Percentiles rank a stretch among this genome's conserved stretches.
These are phyloP conservation scores for Metschnikowia lachancei DNA, from an alignment of 805 yeast genomes.

Conservation along the genomic window DNA sequence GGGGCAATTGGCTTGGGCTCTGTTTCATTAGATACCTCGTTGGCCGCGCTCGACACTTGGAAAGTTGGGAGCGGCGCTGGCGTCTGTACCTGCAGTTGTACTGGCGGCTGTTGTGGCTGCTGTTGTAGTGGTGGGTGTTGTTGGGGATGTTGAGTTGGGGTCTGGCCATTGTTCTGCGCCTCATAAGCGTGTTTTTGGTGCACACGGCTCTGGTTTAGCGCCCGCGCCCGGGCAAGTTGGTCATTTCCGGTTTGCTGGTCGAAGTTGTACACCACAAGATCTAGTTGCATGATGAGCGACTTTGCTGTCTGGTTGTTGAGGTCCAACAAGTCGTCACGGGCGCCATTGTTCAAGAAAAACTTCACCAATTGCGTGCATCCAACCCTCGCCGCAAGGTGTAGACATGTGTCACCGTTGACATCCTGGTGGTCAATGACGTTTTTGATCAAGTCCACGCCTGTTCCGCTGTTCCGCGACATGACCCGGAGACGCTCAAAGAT, in stretches of 20 bases:
- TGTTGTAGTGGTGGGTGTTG: background rate
- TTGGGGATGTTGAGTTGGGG: conserved; percentile 1
- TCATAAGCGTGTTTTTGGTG: background rate
- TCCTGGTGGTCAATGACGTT: conserved; percentile 75
- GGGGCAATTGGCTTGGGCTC: background rate
- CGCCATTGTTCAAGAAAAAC: conserved; percentile 82
- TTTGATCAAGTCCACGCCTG: conserved; percentile 54
- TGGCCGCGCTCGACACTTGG: conserved; percentile 2
- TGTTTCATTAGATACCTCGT: background rate
- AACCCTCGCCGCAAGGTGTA: conserved; percentile 69
- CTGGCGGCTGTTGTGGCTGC: background rate
- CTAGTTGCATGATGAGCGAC: conserved; percentile 42
- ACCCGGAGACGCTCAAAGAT: conserved; percentile 69
- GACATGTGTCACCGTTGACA: conserved; percentile 77
- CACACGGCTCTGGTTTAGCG: background rate
- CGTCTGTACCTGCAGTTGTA: no score
- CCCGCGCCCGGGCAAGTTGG: background rate
- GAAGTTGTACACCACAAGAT: conserved; percentile 23
- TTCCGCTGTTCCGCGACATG: conserved; percentile 28
- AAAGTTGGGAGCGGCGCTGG: background rate
- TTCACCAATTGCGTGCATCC: conserved; percentile 74
- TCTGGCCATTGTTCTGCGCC: background rate
- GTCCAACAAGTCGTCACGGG: conserved; percentile 52
- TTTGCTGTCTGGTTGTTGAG: conserved; percentile 44
- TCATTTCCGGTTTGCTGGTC: conserved; percentile 2